A percentile compares a stretch with the other conserved stretches of the same genome.
Evolutionary conservation across 345 rosid species (phyloP).

Genomic region (Gossypium ekmanianum): DNA sequence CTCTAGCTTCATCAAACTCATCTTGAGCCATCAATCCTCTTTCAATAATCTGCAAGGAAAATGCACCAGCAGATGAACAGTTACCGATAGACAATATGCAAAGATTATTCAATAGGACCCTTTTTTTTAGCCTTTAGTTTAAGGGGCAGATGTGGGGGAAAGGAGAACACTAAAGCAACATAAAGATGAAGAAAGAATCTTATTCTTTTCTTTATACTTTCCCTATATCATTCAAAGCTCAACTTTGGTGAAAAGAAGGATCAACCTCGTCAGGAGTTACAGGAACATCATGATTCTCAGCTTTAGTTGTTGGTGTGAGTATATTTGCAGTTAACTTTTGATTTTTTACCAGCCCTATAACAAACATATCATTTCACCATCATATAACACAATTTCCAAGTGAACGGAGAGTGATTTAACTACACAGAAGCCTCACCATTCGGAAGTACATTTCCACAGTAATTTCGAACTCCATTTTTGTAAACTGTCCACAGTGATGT

Average conservation of each 20-base stretch:
- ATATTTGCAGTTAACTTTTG: constrained; percentile 55
- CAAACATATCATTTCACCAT: constrained; percentile 12
- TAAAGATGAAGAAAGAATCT: background rate
- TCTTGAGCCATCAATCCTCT: constrained; percentile 76
- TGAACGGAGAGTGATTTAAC: background rate
- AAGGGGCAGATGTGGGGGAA: background rate
- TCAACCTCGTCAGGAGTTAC: constrained; percentile 60
- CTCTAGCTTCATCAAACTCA: constrained; percentile 82
- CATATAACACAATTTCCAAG: background rate
- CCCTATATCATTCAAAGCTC: background rate
- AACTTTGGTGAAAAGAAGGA: background rate
- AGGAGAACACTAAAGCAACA: background rate
- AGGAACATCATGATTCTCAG: constrained; percentile 65
- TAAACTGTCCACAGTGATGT: constrained; percentile 96
- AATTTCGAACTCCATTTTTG: constrained; percentile 65
- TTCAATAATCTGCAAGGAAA: constrained; percentile 59
- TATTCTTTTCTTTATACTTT: background rate
- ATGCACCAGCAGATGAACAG: constrained; percentile 12
- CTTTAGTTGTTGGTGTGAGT: constrained; percentile 76
- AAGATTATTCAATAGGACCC: constrained; percentile 12
- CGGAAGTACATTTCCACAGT: constrained; percentile 79
- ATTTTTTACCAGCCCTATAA: constrained; percentile 56
- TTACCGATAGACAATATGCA: background rate
- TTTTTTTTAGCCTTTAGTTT: constrained; percentile 7
- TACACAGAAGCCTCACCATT: constrained; percentile 48